Percentiles rank a stretch among this genome's conserved stretches.
Evolutionary conservation across 2,329 filamentous ascomycete species (phyloP).

Genomic region (Aspergillus aculeatus): DNA sequence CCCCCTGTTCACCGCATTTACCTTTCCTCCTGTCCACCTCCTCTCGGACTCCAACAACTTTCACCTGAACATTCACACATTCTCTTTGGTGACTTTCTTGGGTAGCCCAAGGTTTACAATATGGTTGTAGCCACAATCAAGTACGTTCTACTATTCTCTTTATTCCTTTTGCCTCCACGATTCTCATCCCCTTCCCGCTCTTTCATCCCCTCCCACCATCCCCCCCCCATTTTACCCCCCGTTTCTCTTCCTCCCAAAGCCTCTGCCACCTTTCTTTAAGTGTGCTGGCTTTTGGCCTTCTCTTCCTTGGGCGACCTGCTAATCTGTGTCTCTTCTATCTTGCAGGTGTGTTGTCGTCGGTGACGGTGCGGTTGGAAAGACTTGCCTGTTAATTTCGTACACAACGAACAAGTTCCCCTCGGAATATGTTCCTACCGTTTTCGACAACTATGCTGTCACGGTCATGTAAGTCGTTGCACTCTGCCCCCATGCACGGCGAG

Average conservation of each 20-base stretch:
- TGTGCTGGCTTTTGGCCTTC: background rate
- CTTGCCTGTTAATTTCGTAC: slow-evolving; percentile 97
- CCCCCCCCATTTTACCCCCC: slow-evolving; percentile 9
- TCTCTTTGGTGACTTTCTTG: slow-evolving; percentile 13
- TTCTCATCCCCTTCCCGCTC: slow-evolving; percentile 9
- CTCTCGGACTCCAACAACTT: slow-evolving; percentile 19
- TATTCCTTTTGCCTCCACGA: slow-evolving; percentile 9
- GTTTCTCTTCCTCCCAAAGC: slow-evolving; percentile 6
- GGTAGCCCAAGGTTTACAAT: slow-evolving; percentile 25
- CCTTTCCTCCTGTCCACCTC: slow-evolving; percentile 13
- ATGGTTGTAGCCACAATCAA: slow-evolving; percentile 66
- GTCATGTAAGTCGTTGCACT: slow-evolving; percentile 78
- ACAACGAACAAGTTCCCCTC: slow-evolving; percentile 99
- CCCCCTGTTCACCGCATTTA: slow-evolving; percentile 18
- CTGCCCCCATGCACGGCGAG: background rate
- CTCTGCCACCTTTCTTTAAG: slow-evolving; percentile 11
- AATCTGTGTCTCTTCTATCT: slow-evolving; percentile 17
- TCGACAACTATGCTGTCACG: slow-evolving; percentile 99
- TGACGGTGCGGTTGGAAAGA: slow-evolving; percentile 99
- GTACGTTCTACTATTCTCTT: slow-evolving; percentile 42
- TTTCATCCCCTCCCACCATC: slow-evolving; percentile 5
- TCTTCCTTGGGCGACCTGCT: slow-evolving; percentile 9
- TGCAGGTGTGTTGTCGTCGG: slow-evolving; percentile 95
- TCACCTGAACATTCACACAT: slow-evolving; percentile 12
- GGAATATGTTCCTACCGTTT: slow-evolving; percentile 99